Base-by-base conservation (phyloP, 75 land plant species). In the Cryptomeria japonica region DNA sequence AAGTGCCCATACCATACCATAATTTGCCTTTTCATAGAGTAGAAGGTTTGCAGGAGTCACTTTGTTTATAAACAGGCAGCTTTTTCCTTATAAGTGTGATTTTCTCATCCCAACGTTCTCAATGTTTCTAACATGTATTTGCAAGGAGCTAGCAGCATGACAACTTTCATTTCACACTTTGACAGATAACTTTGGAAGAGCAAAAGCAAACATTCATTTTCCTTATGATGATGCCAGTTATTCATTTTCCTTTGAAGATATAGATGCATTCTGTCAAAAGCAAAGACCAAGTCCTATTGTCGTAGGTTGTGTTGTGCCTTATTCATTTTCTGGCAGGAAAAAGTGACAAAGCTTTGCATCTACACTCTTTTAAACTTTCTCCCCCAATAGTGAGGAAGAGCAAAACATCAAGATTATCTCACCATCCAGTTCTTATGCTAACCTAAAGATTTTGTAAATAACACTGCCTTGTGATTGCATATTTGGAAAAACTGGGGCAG, bases 101-200 rank as follows among this genome's bases (percentile, higher is more conserved):
- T 58, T 58, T 58, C 87, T 86, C 84, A 36, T 90, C 55, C 79
- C 89, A 19, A 53, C 84, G 86, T 87, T 90, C 49, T 87, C 89
- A 49, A 73, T 78, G 41, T 78, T 78, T 37, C 6, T 39, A 38
- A 78, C 16, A 39, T 22, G 18, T 37, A 37, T 78, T 22, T 78
- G 80, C 18, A 14, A 37, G 42, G 19, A 16, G 9, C 41, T 37
- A 78, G 25, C 41, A 39, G 80, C 42, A 38, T 78, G 41, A 22
- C 42, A 37, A 39, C 80, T 78, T 16, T 18, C 41, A 78, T 19
- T 8, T 25, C 41, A 38, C 0, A 4, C 41, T 78, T 37, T 78
- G 22, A 39, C 80, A 38, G 80, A 78, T 32, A 78, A 37, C 80
- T 19, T 78, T 78, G 9, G 6, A 16, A 37, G 80, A 37, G 41